Evolutionary conservation across 441 rosid species (phyloP), one percentile per base, ranked within the genome.

Genomic region (Populus trichocarpa): DNA sequence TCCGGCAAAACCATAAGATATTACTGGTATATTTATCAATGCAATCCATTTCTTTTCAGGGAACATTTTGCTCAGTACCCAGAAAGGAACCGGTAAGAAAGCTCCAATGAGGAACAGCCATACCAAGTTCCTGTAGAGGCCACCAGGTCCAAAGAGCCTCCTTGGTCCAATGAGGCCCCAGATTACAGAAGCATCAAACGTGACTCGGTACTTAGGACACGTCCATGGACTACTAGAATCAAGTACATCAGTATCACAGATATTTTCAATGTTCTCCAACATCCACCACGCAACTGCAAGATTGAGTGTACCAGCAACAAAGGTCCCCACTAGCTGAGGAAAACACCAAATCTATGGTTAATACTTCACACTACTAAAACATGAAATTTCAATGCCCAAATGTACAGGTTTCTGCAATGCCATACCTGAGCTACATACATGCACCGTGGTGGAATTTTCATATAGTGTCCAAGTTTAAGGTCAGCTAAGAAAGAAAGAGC

Each of bases 211-310:
- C 79, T 93, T 92, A 16, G 99, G 99, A 75, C 99, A 96, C 18
- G 98, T 96, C 99, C 99, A 96, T 5, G 94, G 97, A 86, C 97
- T 93, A n/a, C 89, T 92, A 0, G 95, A 97, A 79, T 92, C 90
- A 0, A 66, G 83, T 16, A 88, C 83, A 53, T 96, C 95, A 0
- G 90, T 79, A 67, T 96, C 95, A 25, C 99, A 96, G 59, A 95
- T 91, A 86, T 95, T 88, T 69, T 90, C 87, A 22, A 95, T 82
- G 83, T 85, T 84, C 63, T 89, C 99, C 75, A 89, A 80, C 99
- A 96, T 96, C 99, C 98, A 93, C 99, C 99, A 96, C 3, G 98
- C 98, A 59, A 93, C 98, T 63, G 87, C 97, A 6, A 93, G 91
- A 75, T 93, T 93, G 74, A 91, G 92, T 11, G 73, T 76, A 57